phyloP scores from a whole-genome alignment of 306 rosid species.

The Begonia peltatifolia region DNA sequence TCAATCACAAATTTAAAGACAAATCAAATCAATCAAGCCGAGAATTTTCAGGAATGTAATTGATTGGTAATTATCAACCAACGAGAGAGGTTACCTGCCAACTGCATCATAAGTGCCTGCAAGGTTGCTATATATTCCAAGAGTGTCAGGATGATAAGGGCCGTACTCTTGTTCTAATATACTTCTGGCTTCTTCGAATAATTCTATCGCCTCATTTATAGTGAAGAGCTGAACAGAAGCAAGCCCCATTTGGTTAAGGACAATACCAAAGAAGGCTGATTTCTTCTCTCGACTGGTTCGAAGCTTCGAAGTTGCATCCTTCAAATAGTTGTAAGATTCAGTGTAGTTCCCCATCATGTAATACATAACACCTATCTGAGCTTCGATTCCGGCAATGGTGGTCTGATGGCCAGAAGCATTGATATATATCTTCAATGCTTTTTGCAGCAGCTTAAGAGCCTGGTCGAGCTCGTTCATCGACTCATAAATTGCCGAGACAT shows the following conservation, averaged over 20 bases:
- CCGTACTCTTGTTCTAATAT: slow-evolving; percentile 62
- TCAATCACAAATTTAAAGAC: no score
- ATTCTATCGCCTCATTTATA: slow-evolving; percentile 49
- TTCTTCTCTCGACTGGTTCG: slow-evolving; percentile 74
- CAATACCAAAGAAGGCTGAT: slow-evolving; percentile 75
- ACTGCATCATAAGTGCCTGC: slow-evolving; percentile 92
- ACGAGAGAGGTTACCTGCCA: slow-evolving; percentile 49
- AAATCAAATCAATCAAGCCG: no score
- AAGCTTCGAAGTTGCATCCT: slow-evolving; percentile 57
- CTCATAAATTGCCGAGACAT: slow-evolving; percentile 76
- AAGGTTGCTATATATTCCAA: slow-evolving; percentile 86
- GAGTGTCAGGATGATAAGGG: slow-evolving; percentile 74
- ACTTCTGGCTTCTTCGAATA: slow-evolving; percentile 74
- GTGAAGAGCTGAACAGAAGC: slow-evolving; percentile 57
- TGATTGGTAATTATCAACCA: background rate
- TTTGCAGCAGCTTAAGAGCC: slow-evolving; percentile 56
- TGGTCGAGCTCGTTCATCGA: slow-evolving; percentile 73
- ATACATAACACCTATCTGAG: slow-evolving; percentile 86
- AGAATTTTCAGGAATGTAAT: no score
- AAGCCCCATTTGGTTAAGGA: slow-evolving; percentile 91
- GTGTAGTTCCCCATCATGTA: slow-evolving; percentile 54
- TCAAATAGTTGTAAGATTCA: slow-evolving; percentile 56
- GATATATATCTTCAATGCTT: slow-evolving; percentile 48
- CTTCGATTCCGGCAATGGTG: slow-evolving; percentile 85
- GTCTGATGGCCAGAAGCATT: slow-evolving; percentile 70